A percentile compares a stretch with the other conserved stretches of the same genome.
Conservation (phyloP, 441 rosid genomes). For the Populus trichocarpa region DNA sequence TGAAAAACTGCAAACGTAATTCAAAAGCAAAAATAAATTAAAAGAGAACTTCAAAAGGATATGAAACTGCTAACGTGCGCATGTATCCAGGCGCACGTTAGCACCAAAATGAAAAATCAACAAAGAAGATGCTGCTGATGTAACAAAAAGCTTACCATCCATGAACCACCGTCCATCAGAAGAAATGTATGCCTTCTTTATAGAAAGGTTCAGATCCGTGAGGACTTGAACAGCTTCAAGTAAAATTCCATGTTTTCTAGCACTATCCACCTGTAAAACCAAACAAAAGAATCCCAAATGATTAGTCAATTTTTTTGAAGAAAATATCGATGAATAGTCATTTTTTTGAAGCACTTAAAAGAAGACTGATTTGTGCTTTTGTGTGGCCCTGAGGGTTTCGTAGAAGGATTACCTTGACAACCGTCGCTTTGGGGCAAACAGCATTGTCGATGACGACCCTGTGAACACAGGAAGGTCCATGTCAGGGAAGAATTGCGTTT, state of each 20-base stretch:
- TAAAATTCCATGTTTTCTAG: conserved; percentile 71
- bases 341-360: background rate
- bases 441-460: conserved; percentile 95
- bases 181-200: conserved; percentile 85
- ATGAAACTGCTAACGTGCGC: background rate
- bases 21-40: background rate
- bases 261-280: conserved; percentile 72
- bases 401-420: conserved; percentile 71
- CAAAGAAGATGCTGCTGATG: background rate
- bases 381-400: conserved; percentile 15
- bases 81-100: background rate
- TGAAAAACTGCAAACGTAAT: conserved; percentile 63
- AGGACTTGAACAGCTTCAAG: conserved; percentile 85
- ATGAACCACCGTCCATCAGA: conserved; percentile 91
- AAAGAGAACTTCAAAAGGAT: no score
- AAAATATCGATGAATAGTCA: background rate
- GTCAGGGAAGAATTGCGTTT: background rate
- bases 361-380: background rate
- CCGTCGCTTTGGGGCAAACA: conserved; percentile 71
- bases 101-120: background rate
- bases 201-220: conserved; percentile 86
- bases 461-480: conserved; percentile 31
- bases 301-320: background rate
- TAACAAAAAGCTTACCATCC: conserved; percentile 56
- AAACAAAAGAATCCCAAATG: background rate